Conservation (phyloP, 2,329 filamentous ascomycete species). For the Arachnomyces sp. region DNA sequence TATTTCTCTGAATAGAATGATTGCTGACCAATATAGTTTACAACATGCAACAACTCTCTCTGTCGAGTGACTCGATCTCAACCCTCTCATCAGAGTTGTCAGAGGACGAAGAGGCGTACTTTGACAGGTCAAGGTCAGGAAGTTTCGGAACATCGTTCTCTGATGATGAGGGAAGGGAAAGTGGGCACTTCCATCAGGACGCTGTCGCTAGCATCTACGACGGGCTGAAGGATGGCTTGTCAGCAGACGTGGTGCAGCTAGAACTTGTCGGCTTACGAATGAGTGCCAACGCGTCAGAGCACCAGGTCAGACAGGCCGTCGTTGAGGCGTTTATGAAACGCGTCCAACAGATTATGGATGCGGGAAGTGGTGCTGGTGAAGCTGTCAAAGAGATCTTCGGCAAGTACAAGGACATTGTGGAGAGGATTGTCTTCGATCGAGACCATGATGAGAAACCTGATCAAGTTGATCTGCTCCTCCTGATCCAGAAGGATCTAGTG, state of each 20-base stretch:
- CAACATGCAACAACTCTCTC: constrained; percentile 39
- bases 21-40: constrained; percentile 33
- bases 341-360: constrained; percentile 60
- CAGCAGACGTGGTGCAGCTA: constrained; percentile 77
- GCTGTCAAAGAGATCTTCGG: constrained; percentile 58
- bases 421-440: constrained; percentile 52
- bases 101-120: constrained; percentile 26
- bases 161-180: constrained; percentile 42
- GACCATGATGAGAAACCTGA: constrained; percentile 49
- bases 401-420: constrained; percentile 54
- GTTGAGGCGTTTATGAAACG: constrained; percentile 77
- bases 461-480: constrained; percentile 76
- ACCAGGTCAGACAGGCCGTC: constrained; percentile 78
- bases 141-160: constrained; percentile 68
- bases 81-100: constrained; percentile 51
- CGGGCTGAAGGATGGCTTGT: constrained; percentile 62
- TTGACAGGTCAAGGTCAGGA: constrained; percentile 51
- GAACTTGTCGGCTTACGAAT: constrained; percentile 93
- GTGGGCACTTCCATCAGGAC: constrained; percentile 71
- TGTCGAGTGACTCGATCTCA: constrained; percentile 51
- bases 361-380: constrained; percentile 52
- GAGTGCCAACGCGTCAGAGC: constrained; percentile 79
- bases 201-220: constrained; percentile 82
- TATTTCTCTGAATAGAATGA: background rate
- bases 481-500: constrained; percentile 70